These are phyloP conservation scores for Trypanosomatidae sp. DNA, from an alignment of 208 protist species.

Conservation along the genomic window DNA sequence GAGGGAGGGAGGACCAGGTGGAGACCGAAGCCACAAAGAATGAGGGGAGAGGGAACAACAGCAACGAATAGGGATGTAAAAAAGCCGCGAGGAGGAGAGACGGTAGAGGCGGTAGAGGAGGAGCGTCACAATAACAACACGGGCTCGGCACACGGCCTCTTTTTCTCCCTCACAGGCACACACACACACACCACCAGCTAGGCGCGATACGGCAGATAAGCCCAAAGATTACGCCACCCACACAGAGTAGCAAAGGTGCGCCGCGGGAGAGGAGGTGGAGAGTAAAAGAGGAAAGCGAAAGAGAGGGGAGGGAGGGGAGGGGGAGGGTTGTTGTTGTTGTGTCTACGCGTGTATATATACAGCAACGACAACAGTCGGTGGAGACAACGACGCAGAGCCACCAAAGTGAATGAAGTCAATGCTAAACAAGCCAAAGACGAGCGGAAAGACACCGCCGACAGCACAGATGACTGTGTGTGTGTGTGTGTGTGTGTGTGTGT, in stretches of 20 bases:
- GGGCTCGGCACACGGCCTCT: neutral
- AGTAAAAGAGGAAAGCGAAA: neutral
- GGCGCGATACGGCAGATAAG: neutral
- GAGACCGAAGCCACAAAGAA: neutral
- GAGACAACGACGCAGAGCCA: neutral
- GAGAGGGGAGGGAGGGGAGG: neutral
- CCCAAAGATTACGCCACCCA: neutral
- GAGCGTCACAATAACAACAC: neutral
- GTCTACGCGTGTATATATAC: neutral
- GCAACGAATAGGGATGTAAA: no score
- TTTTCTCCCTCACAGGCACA: neutral
- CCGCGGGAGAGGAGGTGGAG: neutral
- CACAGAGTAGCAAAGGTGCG: neutral
- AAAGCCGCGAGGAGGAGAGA: neutral
- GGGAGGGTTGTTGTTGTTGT: neutral
- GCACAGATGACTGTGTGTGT: neutral
- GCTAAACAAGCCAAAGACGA: neutral
- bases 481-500: neutral
- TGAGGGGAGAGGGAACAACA: neutral
- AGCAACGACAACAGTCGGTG: neutral
- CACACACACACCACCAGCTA: neutral
- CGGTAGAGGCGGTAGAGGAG: neutral
- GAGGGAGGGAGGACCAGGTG: neutral
- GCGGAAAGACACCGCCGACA: neutral
- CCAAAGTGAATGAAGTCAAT: neutral